Evolutionary conservation across 805 yeast genomes (phyloP).

Genomic region (Saturnispora gosingensis): DNA sequence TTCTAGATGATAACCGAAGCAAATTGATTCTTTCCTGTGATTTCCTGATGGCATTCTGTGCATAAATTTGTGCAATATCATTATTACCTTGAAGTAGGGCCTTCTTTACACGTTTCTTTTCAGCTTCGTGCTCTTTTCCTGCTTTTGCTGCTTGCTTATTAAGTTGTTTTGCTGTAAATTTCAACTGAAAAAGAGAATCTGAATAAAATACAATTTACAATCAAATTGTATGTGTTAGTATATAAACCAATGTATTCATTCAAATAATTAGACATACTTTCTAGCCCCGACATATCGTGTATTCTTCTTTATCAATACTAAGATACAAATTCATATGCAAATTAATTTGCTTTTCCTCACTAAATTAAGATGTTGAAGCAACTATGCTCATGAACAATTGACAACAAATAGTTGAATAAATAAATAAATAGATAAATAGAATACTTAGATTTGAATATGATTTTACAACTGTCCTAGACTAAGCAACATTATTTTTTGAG

Average conservation of each 20-base stretch:
- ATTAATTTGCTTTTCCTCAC: not conserved
- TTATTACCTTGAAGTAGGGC: conserved; percentile 78
- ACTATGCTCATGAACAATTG: conserved; percentile 2
- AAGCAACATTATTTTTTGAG: conserved; percentile 5
- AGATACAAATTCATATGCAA: not conserved
- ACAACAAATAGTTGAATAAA: not conserved
- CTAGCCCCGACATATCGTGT: conserved; percentile 32
- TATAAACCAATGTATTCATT: too few species aligned
- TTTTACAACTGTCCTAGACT: not conserved
- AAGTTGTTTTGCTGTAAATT: conserved; percentile 90
- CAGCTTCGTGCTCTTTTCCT: conserved; percentile 80
- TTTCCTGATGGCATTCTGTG: conserved; percentile 92
- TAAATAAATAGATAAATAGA: not conserved
- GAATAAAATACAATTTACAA: not conserved
- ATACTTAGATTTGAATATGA: not conserved
- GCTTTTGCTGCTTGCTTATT: conserved; percentile 85
- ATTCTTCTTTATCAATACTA: not conserved
- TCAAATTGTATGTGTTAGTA: conserved; percentile 9
- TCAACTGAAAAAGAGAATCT: conserved; percentile 58
- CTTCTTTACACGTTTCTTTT: conserved; percentile 82
- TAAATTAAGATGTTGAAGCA: not conserved
- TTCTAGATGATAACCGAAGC: conserved; percentile 73
- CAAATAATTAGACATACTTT: conserved; percentile 26
- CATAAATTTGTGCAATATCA: conserved; percentile 89
- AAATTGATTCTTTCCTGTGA: conserved; percentile 77